A percentile compares a stretch with the other conserved stretches of the same genome.
These are phyloP conservation scores for Cyclospora cayetanensis DNA, from an alignment of 169 alveolate species.

Conservation along the genomic window DNA sequence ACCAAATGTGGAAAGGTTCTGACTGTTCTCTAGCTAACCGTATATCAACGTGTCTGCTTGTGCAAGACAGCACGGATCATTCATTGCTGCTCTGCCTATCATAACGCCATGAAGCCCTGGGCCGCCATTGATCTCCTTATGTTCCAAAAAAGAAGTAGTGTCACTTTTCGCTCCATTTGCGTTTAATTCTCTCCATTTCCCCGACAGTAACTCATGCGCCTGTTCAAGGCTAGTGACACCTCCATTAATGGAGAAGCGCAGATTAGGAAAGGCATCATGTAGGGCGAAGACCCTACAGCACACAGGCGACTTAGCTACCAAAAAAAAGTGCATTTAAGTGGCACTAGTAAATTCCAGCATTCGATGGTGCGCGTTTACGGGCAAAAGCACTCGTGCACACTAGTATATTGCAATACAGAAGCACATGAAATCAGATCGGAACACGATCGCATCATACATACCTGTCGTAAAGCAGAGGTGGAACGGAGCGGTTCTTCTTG, in stretches of 20 bases:
- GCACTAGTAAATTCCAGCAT: background rate
- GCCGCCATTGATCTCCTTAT: background rate
- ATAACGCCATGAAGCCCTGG: constrained; percentile 74
- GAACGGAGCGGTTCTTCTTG: constrained; percentile 92
- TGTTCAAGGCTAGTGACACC: constrained; percentile 86
- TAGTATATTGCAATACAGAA: too few relatives aligned
- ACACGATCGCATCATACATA: background rate
- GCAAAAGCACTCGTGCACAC: too few relatives aligned
- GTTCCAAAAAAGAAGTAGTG: background rate
- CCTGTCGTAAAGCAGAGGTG: constrained; percentile 90
- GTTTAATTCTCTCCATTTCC: constrained; percentile 53
- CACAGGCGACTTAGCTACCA: background rate
- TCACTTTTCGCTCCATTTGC: background rate
- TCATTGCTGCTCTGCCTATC: constrained; percentile 80
- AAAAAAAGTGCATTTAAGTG: background rate
- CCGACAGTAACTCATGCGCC: constrained; percentile 77
- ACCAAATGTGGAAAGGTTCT: too few relatives aligned
- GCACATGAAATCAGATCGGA: too few relatives aligned
- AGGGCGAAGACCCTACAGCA: constrained; percentile 86
- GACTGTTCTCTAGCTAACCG: constrained; percentile 69
- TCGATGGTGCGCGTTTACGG: too few relatives aligned
- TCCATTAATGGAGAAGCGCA: constrained; percentile 94
- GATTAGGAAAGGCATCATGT: constrained; percentile 88
- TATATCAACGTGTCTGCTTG: constrained; percentile 71
- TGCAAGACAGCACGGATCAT: constrained; percentile 75